Evolutionary conservation across 2,329 filamentous ascomycete genomes (phyloP).

Genomic region (Neonectria faginata): DNA sequence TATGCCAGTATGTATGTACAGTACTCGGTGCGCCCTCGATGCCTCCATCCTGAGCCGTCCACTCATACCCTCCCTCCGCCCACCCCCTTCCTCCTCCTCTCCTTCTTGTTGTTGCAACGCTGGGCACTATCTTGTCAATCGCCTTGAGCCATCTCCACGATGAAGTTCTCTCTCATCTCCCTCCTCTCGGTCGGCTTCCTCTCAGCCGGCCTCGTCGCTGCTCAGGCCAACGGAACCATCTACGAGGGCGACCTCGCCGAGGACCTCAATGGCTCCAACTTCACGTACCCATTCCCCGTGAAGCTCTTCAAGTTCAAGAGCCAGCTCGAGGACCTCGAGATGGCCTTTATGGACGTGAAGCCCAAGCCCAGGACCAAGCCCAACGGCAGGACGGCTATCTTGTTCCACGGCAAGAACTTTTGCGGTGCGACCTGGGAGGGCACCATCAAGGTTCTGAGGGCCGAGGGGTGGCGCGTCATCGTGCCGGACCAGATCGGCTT

Average conservation of each 20-base stretch:
- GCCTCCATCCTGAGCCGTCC: neutral
- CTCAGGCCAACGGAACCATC: constrained; percentile 49
- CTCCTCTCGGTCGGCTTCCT: constrained; percentile 34
- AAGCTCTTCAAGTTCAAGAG: constrained; percentile 61
- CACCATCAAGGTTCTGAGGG: constrained; percentile 57
- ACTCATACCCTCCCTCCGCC: neutral
- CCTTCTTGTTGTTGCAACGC: neutral
- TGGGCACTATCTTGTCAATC: neutral
- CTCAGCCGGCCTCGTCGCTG: constrained; percentile 36
- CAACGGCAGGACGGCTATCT: constrained; percentile 57
- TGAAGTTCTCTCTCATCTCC: constrained; percentile 42
- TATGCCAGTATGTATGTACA: neutral
- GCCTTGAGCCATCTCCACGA: constrained; percentile 23
- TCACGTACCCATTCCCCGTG: constrained; percentile 64
- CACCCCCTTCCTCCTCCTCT: neutral
- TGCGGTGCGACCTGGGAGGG: constrained; percentile 65
- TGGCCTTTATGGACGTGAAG: constrained; percentile 67
- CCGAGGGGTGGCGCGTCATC: constrained; percentile 63
- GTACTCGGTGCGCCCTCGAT: neutral
- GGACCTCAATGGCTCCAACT: constrained; percentile 62
- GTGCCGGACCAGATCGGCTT: constrained; percentile 67
- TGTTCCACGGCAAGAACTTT: constrained; percentile 69
- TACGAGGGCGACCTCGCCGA: constrained; percentile 52
- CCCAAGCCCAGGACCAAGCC: constrained; percentile 46
- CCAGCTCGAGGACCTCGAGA: constrained; percentile 61